Conservation (phyloP, 2,329 filamentous ascomycete genomes). For the Tolypocladium inflatum region DNA sequence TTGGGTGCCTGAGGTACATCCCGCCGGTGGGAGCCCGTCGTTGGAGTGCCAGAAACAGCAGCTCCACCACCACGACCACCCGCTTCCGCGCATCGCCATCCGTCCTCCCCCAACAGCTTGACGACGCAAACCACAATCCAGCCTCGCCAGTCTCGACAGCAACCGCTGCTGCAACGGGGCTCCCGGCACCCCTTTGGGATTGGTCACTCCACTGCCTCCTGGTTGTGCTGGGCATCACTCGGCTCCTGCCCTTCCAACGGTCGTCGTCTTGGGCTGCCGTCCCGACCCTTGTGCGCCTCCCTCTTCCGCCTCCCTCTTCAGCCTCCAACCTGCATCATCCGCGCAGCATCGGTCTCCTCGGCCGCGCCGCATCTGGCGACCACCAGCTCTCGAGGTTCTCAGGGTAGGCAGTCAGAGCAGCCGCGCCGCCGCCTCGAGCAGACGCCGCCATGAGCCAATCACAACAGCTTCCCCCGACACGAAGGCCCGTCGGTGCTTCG, state of each 20-base stretch:
- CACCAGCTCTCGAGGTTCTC: not conserved
- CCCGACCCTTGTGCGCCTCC: too few relatives aligned
- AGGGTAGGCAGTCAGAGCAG: not conserved
- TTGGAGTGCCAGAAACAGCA: not conserved
- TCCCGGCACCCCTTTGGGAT: too few relatives aligned
- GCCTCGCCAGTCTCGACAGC: too few relatives aligned
- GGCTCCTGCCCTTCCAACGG: too few relatives aligned
- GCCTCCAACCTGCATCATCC: not conserved
- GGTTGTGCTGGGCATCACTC: too few relatives aligned
- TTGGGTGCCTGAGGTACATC: not conserved
- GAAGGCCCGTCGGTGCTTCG: slow-evolving; percentile 12
- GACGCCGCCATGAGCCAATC: slow-evolving; percentile 28
- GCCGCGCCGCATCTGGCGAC: not conserved
- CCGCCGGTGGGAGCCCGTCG: not conserved
- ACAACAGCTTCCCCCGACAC: slow-evolving; percentile 24
- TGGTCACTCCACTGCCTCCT: too few relatives aligned
- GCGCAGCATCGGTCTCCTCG: not conserved
- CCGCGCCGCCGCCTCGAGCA: not conserved
- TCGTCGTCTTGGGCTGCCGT: too few relatives aligned
- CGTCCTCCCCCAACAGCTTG: not conserved
- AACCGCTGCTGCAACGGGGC: too few relatives aligned
- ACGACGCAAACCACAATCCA: too few relatives aligned
- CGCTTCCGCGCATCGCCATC: not conserved
- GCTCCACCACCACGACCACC: not conserved
- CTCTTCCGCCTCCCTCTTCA: not conserved